Evolutionary conservation across 2,329 filamentous ascomycete species (phyloP), one percentile per base, ranked within the genome.

Genomic region (Neofusicoccum laricinum): DNA sequence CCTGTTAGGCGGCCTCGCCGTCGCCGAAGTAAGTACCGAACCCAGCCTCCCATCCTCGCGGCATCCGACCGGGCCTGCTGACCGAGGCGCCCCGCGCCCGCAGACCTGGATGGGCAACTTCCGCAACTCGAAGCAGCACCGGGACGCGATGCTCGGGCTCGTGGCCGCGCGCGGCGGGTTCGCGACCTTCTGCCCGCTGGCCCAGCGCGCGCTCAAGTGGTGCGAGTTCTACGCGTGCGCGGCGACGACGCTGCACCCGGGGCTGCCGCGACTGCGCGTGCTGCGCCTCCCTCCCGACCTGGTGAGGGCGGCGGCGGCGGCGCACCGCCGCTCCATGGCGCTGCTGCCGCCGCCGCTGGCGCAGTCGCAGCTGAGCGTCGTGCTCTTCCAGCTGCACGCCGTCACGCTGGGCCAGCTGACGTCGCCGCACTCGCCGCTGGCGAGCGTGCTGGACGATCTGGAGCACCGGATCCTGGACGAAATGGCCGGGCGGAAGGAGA

Each of bases 101-200:
- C 51, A 55, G 51, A 55, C 51, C 11, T 55, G 51, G 51, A 12
- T 55, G 8, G 51, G 51, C 11, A 55, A 55, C 15, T 55, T 55
- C 36, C 0, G 1, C n/a, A 41, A 41, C 17, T 21, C 51, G 12
- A 11, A 40, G 0, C 34, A 55, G 14, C 51, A 55, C 19, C 6
- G 11, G 3, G 4, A 10, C 0, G 51, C 51, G 6, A 55, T 55
- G 51, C 36, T 41, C 6, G 15, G 11, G 5, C 51, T 55, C 0
- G 51, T 55, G 0, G 19, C 19, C 36, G 51, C 51, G 12, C 51
- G 51, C 51, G 51, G 51, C 14, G 51, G 51, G 4, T 12, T 55
- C 19, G 14, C 19, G 3, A 55, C 36, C 5, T 55, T 55, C 51
- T 5, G 34, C 19, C 10, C 51, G 2, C 40, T 55, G 51, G 51